These are phyloP conservation scores for Aristolochia contorta DNA, from an alignment of 164 flowering plant species.

Conservation along the genomic window DNA sequence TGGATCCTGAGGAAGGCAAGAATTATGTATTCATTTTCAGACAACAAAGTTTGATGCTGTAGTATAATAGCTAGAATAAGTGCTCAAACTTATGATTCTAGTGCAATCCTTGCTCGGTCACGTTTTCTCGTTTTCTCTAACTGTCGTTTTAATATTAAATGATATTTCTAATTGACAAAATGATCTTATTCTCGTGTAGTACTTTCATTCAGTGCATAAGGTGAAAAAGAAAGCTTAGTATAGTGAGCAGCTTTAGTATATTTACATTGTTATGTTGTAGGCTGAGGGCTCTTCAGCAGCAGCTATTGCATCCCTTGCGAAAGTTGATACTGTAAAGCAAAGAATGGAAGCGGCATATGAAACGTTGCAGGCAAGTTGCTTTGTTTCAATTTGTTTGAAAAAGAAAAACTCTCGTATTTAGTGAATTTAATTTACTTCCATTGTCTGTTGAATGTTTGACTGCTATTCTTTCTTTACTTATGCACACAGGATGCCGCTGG, in stretches of 20 bases:
- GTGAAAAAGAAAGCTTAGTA: background rate
- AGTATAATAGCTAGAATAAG: no score
- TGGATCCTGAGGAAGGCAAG: no score
- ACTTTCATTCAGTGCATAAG: background rate
- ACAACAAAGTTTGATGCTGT: no score
- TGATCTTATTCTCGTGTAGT: background rate
- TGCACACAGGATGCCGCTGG: slow-evolving; percentile 92
- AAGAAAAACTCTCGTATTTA: no score
- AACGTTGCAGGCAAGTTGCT: slow-evolving; percentile 69
- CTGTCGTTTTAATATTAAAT: background rate
- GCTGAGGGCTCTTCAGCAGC: slow-evolving; percentile 99
- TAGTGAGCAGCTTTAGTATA: background rate
- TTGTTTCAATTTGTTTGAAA: slow-evolving; percentile 4
- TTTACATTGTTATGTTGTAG: slow-evolving; percentile 21
- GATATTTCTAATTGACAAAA: background rate
- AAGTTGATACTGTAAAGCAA: slow-evolving; percentile 86
- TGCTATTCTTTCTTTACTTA: background rate
- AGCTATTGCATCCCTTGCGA: slow-evolving; percentile 86
- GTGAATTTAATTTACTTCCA: no score
- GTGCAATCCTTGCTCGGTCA: background rate
- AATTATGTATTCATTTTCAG: no score
- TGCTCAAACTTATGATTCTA: background rate
- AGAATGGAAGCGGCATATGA: slow-evolving; percentile 98
- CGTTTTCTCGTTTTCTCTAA: background rate
- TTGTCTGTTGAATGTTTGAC: background rate